phyloP scores from a whole-genome alignment of 108 stramenopile genomes.

The Craspedostauros australis region DNA sequence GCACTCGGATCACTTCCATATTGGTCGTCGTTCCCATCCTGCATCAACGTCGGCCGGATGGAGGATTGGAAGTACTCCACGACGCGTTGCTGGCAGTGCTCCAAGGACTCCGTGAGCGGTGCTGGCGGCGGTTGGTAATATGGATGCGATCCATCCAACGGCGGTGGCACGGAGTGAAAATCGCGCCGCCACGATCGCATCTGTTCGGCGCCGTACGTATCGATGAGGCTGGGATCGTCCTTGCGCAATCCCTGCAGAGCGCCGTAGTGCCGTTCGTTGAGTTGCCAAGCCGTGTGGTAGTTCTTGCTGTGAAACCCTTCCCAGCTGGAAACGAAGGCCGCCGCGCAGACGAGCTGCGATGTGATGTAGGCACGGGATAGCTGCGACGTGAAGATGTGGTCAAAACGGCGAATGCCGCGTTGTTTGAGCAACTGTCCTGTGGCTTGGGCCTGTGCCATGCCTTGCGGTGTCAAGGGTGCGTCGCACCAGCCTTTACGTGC shows the following conservation, averaged over 20 bases:
- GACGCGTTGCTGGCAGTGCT: constrained; percentile 25
- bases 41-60: constrained; percentile 5
- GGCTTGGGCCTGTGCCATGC: constrained; percentile 63
- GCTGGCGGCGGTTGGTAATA: constrained; percentile 27
- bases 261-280: constrained; percentile 48
- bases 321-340: constrained; percentile 21
- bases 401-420: constrained; percentile 34
- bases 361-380: constrained; percentile 78
- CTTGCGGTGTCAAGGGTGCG: constrained; percentile 71
- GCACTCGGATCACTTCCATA: too few relatives aligned
- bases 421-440: constrained; percentile 61
- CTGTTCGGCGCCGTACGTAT: constrained; percentile 17
- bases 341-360: constrained; percentile 42
- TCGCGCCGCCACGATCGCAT: constrained; percentile 24
- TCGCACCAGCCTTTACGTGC: constrained; percentile 86
- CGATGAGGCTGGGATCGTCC: constrained; percentile 13
- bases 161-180: constrained; percentile 18
- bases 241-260: constrained; percentile 27
- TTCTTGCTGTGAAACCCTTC: too few relatives aligned
- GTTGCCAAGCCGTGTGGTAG: too few relatives aligned
- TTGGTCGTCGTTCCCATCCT: constrained; percentile 25
- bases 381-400: constrained; percentile 82
- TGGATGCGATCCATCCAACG: constrained; percentile 20
- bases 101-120: constrained; percentile 30
- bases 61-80: constrained; percentile 13